Evolutionary conservation across 495 filamentous ascomycete species (phyloP), one percentile per base, ranked within the genome.

Genomic region (Acidiella bohemica): DNA sequence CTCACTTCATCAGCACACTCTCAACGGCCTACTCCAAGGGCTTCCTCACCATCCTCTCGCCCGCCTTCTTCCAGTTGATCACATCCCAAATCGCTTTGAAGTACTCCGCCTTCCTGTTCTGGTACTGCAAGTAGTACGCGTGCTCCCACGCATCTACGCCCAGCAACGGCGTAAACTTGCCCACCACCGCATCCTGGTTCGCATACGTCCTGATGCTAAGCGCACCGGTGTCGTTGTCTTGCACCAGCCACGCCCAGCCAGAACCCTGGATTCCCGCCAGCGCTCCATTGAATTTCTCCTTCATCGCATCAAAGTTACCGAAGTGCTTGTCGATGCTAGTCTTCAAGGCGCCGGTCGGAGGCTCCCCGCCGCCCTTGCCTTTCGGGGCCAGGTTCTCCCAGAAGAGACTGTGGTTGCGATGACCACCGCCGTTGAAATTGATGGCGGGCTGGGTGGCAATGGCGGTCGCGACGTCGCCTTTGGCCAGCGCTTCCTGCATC

Each of bases 111-210:
- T 97, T 97, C 58, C 88, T 80, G 68, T 96, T 97, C 71, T 94
- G 73, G 63, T 97, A 97, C 68, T 97, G 85, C 41, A 97, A 74
- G 67, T 79, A 81, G 59, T 74, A 85, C 46, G 76, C 75, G 67
- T 88, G 85, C 66, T 97, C 90, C 90, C 90, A 97, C 55, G 90
- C 92, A 67, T 97, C 90, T 54, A 97, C 80, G 11, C 92, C 90
- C 23, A 97, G 70, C 34, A 97, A 63, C 38, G 90, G 87, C 39
- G 72, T 67, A 63, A 79, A 93, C 45, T 84, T 82, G 14, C 81
- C 81, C 9, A 93, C 76, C 23, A 95, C 84, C 3, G 90, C 82
- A 57, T 97, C 92, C 61, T 97, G 90, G 67, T 96, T 80, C 72
- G 84, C 72, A 70, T 86, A 71, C 57, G 84, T 71, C 73, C 72